Conservation (phyloP, 2,329 filamentous ascomycete species). For the Ophiostoma sp. region DNA sequence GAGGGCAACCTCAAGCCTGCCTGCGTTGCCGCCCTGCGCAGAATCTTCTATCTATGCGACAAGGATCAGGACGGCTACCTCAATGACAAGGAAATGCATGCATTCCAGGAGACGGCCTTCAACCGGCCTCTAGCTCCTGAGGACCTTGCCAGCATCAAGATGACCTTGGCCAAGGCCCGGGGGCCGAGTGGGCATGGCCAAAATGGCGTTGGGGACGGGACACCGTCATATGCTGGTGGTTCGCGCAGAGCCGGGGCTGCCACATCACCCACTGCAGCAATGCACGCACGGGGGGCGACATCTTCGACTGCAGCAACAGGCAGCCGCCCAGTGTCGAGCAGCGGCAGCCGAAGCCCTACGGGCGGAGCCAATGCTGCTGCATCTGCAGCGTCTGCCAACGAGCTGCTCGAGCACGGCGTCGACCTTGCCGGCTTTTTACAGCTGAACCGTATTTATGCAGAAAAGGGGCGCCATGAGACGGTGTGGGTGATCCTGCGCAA, state of each 20-base stretch:
- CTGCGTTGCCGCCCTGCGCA: conserved; percentile 75
- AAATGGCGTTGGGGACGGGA: background rate
- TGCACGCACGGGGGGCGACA: background rate
- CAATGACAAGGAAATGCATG: conserved; percentile 80
- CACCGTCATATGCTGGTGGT: background rate
- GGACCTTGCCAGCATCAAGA: conserved; percentile 87
- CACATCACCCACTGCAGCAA: conserved; percentile 5
- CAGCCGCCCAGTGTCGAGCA: conserved; percentile 18
- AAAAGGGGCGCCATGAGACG: conserved; percentile 95
- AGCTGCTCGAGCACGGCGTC: conserved; percentile 57
- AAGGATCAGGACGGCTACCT: conserved; percentile 92
- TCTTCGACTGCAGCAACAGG: conserved; percentile 20
- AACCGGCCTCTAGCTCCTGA: conserved; percentile 75
- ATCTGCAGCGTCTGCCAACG: conserved; percentile 3
- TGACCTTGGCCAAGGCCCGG: conserved; percentile 64
- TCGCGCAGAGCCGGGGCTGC: conserved; percentile 49
- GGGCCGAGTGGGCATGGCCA: background rate
- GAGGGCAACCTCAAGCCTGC: conserved; percentile 82
- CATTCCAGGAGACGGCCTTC: conserved; percentile 89
- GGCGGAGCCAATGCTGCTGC: background rate
- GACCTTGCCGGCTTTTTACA: conserved; percentile 79
- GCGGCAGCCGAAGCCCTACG: conserved; percentile 15
- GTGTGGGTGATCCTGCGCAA: conserved; percentile 96
- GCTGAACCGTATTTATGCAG: conserved; percentile 91
- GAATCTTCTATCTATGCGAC: conserved; percentile 94